Conservation (phyloP, 192 early-diverging fungal species). For the Backusella morwellensis region DNA sequence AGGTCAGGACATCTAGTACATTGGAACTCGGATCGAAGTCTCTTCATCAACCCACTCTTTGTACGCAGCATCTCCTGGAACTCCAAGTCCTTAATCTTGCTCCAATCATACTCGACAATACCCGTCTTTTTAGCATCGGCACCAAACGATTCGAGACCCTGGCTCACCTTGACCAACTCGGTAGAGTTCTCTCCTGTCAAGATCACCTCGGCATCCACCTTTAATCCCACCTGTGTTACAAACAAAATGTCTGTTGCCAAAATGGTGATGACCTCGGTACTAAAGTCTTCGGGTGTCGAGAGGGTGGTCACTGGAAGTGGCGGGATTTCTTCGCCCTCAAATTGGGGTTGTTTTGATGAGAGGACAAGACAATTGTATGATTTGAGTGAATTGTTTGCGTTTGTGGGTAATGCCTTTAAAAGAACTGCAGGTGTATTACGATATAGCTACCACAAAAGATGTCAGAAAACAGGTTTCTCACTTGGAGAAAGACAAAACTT, state of each 20-base stretch:
- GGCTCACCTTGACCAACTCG: conserved; percentile 24
- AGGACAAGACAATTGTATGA: conserved; percentile 45
- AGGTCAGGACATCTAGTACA: conserved; percentile 79
- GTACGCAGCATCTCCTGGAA: conserved; percentile 75
- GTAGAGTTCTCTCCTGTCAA: conserved; percentile 34
- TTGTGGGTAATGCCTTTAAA: conserved; percentile 45
- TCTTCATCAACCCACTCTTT: conserved; percentile 51
- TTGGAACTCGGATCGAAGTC: conserved; percentile 51
- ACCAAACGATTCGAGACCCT: conserved; percentile 36
- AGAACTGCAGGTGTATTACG: conserved; percentile 67
- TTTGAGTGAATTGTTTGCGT: conserved; percentile 18
- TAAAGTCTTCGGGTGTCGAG: conserved; percentile 35
- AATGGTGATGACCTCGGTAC: conserved; percentile 42
- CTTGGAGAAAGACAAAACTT: conserved; percentile 3
- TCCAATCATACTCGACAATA: conserved; percentile 76
- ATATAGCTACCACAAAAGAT: conserved; percentile 19
- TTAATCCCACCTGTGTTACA: conserved; percentile 54
- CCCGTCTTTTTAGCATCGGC: conserved; percentile 30
- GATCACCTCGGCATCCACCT: conserved; percentile 38
- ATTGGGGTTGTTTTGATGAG: conserved; percentile 11
- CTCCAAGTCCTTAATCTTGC: conserved; percentile 82
- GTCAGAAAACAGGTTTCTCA: neutral
- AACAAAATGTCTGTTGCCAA: conserved; percentile 53
- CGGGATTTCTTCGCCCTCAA: conserved; percentile 22
- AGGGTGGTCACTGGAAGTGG: conserved; percentile 59